These are phyloP conservation scores for Nitzschia sp. DNA, from an alignment of 108 stramenopile species.

Conservation along the genomic window DNA sequence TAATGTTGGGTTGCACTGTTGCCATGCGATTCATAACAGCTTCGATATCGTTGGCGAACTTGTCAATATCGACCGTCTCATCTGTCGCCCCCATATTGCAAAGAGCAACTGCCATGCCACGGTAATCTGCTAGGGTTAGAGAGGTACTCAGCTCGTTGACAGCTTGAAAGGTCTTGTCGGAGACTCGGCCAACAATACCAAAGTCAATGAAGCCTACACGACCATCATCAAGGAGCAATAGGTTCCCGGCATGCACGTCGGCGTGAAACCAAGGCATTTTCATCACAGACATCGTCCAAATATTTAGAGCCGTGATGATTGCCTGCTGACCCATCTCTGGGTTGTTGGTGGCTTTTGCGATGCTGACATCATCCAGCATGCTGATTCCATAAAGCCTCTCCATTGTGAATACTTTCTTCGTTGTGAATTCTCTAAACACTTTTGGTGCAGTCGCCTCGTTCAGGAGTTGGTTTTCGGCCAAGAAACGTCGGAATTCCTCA, in stretches of 20 bases:
- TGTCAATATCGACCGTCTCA: conserved; percentile 75
- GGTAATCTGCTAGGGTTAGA: conserved; percentile 77
- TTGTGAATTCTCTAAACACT: conserved; percentile 68
- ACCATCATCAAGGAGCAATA: conserved; percentile 74
- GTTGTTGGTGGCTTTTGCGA: conserved; percentile 63
- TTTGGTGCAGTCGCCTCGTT: conserved; percentile 76
- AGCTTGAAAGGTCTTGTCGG: conserved; percentile 82
- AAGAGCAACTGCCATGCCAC: conserved; percentile 86
- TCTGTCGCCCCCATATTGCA: conserved; percentile 92
- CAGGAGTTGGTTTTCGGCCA: conserved; percentile 59
- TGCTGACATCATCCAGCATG: conserved; percentile 86
- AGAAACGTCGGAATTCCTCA: conserved; percentile 85
- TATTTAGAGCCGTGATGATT: conserved; percentile 91
- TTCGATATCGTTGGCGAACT: conserved; percentile 88
- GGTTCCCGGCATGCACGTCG: conserved; percentile 93
- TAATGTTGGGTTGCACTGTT: conserved; percentile 74
- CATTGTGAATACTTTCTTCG: conserved; percentile 90
- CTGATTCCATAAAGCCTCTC: conserved; percentile 86
- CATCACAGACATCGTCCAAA: conserved; percentile 90
- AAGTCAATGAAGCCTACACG: conserved; percentile 97
- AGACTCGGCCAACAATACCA: conserved; percentile 94
- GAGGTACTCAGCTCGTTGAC: conserved; percentile 83
- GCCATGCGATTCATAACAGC: conserved; percentile 71
- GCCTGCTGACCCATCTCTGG: conserved; percentile 68
- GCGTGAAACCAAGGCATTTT: conserved; percentile 95